Conservation (phyloP, 352 stramenopile species). For the Globisporangium carolinianum region DNA sequence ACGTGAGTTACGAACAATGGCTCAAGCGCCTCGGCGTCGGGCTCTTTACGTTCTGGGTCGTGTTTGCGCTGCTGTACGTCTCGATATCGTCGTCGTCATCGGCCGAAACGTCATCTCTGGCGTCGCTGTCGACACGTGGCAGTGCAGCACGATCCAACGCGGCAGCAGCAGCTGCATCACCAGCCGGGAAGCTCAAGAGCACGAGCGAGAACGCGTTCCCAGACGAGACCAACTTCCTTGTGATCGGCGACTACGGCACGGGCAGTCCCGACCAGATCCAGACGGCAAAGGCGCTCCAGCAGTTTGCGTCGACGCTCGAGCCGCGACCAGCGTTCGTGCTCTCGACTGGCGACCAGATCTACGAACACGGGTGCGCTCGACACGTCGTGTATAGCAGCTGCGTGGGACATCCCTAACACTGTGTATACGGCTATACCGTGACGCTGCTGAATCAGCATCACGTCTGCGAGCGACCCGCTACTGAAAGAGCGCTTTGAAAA, state of each 20-base stretch:
- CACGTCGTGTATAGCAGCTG: neutral
- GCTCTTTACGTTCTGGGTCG: conserved; percentile 48
- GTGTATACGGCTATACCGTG: too few relatives aligned
- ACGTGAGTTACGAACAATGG: conserved; percentile 52
- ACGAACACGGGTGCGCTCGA: conserved; percentile 60
- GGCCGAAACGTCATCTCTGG: neutral
- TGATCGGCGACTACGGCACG: conserved; percentile 79
- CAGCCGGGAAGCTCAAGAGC: conserved; percentile 3
- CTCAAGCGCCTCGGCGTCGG: conserved; percentile 45
- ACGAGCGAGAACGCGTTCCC: conserved; percentile 42
- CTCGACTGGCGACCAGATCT: conserved; percentile 83
- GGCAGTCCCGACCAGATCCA: conserved; percentile 50
- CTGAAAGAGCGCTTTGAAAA: conserved; percentile 71
- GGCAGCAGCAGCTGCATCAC: neutral
- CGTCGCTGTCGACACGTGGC: neutral
- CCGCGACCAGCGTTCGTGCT: conserved; percentile 69
- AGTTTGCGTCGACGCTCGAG: conserved; percentile 44
- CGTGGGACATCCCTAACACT: neutral
- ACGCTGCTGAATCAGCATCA: conserved; percentile 27
- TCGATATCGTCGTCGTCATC: neutral
- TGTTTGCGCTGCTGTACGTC: conserved; percentile 51
- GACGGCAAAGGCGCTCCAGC: conserved; percentile 55
- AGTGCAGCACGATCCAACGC: neutral
- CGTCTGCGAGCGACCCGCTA: conserved; percentile 43
- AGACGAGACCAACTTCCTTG: conserved; percentile 63